These are phyloP conservation scores for Paraphoma chrysanthemicola DNA, from an alignment of 2,329 filamentous ascomycete species.

Conservation along the genomic window DNA sequence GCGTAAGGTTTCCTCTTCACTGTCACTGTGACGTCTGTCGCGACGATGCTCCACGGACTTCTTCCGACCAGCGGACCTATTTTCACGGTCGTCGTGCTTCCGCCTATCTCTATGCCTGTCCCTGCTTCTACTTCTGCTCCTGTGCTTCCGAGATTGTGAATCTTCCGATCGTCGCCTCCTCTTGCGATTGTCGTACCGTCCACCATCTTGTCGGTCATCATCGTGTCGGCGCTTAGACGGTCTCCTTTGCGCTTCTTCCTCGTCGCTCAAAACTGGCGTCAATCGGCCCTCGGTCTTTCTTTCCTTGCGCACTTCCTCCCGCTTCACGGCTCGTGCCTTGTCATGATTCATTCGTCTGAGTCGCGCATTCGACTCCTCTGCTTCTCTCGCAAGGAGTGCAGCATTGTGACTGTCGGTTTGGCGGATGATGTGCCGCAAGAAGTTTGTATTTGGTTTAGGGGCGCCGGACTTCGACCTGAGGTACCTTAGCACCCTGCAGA, in stretches of 20 bases:
- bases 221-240: constrained; percentile 25
- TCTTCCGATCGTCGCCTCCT: constrained; percentile 11
- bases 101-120: constrained; percentile 21
- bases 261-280: constrained; percentile 22
- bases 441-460: constrained; percentile 90
- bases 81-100: constrained; percentile 19
- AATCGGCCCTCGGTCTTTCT: constrained; percentile 29
- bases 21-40: constrained; percentile 14
- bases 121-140: constrained; percentile 19
- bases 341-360: constrained; percentile 57
- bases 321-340: constrained; percentile 16
- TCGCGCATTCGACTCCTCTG: constrained; percentile 76
- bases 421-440: constrained; percentile 85
- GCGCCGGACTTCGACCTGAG: constrained; percentile 67
- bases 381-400: constrained; percentile 82
- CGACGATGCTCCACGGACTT: constrained; percentile 22
- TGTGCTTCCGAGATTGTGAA: constrained; percentile 8
- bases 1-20: constrained; percentile 12
- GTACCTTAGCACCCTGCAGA: background rate
- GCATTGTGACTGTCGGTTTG: constrained; percentile 91
- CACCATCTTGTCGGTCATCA: constrained; percentile 23
- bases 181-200: constrained; percentile 6
- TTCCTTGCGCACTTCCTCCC: constrained; percentile 16
- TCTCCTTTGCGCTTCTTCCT: constrained; percentile 21
- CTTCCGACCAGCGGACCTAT: constrained; percentile 13